Evolutionary conservation across 2,329 filamentous ascomycete species (phyloP).

Genomic region (Botrytis fabae): DNA sequence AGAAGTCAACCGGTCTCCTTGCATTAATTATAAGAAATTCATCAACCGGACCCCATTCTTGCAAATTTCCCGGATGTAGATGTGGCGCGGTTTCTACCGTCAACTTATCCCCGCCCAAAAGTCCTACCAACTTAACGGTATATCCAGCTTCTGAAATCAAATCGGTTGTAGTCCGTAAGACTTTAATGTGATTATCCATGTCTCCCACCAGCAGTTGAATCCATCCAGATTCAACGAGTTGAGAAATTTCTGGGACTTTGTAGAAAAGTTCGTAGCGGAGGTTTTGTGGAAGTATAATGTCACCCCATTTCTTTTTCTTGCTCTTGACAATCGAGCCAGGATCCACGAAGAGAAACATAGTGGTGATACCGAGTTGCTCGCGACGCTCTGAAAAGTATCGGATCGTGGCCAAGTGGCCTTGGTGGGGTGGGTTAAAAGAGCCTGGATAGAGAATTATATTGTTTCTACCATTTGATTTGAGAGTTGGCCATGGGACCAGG

Average conservation of each 20-base stretch:
- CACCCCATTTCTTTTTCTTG: not conserved
- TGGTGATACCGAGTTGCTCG: not conserved
- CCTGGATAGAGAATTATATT: not conserved
- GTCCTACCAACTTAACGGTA: not conserved
- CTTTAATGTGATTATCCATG: not conserved
- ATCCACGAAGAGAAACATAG: not conserved
- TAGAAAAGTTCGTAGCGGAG: slow-evolving; percentile 11
- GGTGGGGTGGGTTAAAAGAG: slow-evolving; percentile 10
- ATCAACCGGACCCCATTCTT: not conserved
- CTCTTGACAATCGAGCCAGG: not conserved
- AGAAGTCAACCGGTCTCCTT: not conserved
- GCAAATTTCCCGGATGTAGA: not conserved
- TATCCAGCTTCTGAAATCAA: not conserved
- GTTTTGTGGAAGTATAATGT: not conserved
- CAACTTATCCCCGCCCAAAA: slow-evolving; percentile 10
- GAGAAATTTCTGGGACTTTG: not conserved
- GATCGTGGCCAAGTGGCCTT: slow-evolving; percentile 2
- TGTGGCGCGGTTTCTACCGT: not conserved
- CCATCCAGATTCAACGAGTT: slow-evolving; percentile 3
- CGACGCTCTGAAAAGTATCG: not conserved
- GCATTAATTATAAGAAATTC: slow-evolving; percentile 4
- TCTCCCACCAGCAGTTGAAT: not conserved
- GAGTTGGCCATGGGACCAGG: not conserved
- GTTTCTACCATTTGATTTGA: not conserved
- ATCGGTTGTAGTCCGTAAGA: not conserved